These are phyloP conservation scores for Salix dunnii DNA, from an alignment of 345 rosid species.

Conservation along the genomic window DNA sequence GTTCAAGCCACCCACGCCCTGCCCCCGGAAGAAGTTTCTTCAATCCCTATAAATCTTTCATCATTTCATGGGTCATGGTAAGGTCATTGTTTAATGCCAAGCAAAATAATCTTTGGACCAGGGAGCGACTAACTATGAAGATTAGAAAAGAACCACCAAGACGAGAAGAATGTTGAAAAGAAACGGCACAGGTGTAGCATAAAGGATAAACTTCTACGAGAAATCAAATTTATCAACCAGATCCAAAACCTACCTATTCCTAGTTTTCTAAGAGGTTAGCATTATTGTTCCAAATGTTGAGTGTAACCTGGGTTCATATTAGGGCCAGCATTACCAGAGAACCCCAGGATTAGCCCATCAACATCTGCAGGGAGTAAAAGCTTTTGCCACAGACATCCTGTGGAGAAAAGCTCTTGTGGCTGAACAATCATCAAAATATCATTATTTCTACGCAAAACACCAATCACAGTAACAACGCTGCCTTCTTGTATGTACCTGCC, in stretches of 20 bases:
- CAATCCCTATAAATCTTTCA: too few relatives aligned
- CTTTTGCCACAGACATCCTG: slow-evolving; percentile 50
- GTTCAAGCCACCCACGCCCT: too few relatives aligned
- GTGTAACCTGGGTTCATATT: slow-evolving; percentile 8
- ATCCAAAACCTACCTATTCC: not conserved
- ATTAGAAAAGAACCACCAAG: not conserved
- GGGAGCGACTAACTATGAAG: not conserved
- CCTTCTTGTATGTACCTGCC: slow-evolving; percentile 56
- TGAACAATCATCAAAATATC: slow-evolving; percentile 39
- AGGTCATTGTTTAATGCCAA: too few relatives aligned
- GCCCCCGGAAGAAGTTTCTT: too few relatives aligned
- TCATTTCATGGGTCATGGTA: too few relatives aligned
- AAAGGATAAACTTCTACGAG: not conserved
- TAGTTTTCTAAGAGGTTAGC: slow-evolving; percentile 1
- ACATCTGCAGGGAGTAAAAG: slow-evolving; percentile 44
- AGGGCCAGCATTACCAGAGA: slow-evolving; percentile 17
- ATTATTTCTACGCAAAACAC: slow-evolving; percentile 33
- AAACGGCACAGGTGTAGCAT: not conserved
- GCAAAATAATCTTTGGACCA: not conserved
- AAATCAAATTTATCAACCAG: not conserved
- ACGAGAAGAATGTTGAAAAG: not conserved
- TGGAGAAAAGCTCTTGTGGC: slow-evolving; percentile 39
- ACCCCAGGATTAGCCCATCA: slow-evolving; percentile 45
- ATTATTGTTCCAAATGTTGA: slow-evolving; percentile 16
- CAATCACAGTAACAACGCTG: slow-evolving; percentile 39